These are phyloP conservation scores for Candida neerlandica DNA, from an alignment of 1,139 yeast genomes.

Conservation along the genomic window DNA sequence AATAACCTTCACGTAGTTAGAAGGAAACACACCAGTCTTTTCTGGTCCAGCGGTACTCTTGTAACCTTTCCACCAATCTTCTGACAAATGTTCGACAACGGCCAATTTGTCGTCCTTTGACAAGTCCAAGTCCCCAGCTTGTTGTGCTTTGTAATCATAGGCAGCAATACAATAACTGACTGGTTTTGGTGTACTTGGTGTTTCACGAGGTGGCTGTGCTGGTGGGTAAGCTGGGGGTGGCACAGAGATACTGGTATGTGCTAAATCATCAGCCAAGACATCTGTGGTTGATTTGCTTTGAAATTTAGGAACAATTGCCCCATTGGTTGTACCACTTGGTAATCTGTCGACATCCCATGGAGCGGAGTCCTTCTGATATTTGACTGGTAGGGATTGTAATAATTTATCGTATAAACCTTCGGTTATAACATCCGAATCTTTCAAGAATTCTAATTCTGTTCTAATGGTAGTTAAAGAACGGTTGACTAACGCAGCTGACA, in stretches of 20 bases:
- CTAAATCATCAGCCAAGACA: constrained; percentile 23
- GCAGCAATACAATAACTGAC: constrained; percentile 59
- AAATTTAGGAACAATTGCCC: constrained; percentile 6
- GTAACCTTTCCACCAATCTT: constrained; percentile 91
- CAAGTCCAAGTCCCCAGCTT: constrained; percentile 71
- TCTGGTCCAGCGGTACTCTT: constrained; percentile 41
- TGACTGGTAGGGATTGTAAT: constrained; percentile 55
- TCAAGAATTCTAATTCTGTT: constrained; percentile 79
- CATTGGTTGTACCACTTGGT: constrained; percentile 11
- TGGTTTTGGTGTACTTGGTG: constrained; percentile 23
- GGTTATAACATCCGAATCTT: constrained; percentile 75
- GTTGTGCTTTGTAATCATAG: constrained; percentile 68
- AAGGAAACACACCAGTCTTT: constrained; percentile 83
- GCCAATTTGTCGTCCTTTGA: constrained; percentile 67
- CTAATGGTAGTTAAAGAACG: constrained; percentile 75
- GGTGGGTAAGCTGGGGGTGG: constrained; percentile 18
- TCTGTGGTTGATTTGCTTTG: constrained; percentile 15
- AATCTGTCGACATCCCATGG: constrained; percentile 54
- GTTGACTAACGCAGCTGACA: constrained; percentile 67
- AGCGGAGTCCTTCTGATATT: constrained; percentile 55
- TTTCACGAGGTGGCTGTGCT: constrained; percentile 24
- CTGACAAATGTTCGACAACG: constrained; percentile 72
- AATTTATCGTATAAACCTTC: constrained; percentile 58
- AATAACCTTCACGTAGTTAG: constrained; percentile 71
- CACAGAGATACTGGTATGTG: constrained; percentile 25